Base-by-base conservation (phyloP, 2,329 filamentous ascomycete genomes). In the Alternaria postmessia region DNA sequence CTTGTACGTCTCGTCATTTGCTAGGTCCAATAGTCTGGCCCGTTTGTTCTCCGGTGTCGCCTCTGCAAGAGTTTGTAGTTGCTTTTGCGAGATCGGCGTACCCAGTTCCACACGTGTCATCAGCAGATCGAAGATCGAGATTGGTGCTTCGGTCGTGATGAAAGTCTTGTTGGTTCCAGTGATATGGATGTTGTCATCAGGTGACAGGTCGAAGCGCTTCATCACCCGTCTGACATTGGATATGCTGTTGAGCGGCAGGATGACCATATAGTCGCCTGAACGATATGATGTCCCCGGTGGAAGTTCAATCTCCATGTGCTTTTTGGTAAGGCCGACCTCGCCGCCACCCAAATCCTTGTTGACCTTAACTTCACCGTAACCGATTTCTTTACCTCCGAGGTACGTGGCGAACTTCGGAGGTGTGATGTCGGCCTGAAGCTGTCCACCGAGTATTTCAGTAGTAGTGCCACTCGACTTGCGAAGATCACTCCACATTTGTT, bases 191-290 rank as follows among this genome's bases (percentile, higher is more conserved):
- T 39, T 55, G 6, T 59, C 57, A 7, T 59, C 57, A 3, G 57
- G 57, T 5, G 57, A 41, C 8, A 59, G 32, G 22, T 57, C 51
- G 54, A 69, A 73, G 34, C 61, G 62, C 20, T 57, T 61, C 22
- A 68, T 39, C 22, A 68, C 61, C 6, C 70, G 66, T n/a, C 54
- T 54, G n/a, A 63, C 63, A n/a, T 49, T 65, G 12, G 49, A 39
- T 2, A 57, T 44, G 20, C 48, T 53, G 75, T 93, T 94, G 28
- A 90, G 78, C 0, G 91, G 91, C 1, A 92, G 81, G 3, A 92
- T 81, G 0, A 89, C 89, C 1, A 94, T 83, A 73, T 94, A 93
- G 72, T 94, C 91, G 12, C 91, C 91, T 2, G 88, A 85, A 46
- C 84, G 82, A 76, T 93, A 94, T 0, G 82, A 83, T 79, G 86